A percentile compares a stretch with the other conserved stretches of the same genome.
These are phyloP conservation scores for Fusarium aywerte DNA, from an alignment of 2,329 filamentous ascomycete genomes.

Conservation along the genomic window DNA sequence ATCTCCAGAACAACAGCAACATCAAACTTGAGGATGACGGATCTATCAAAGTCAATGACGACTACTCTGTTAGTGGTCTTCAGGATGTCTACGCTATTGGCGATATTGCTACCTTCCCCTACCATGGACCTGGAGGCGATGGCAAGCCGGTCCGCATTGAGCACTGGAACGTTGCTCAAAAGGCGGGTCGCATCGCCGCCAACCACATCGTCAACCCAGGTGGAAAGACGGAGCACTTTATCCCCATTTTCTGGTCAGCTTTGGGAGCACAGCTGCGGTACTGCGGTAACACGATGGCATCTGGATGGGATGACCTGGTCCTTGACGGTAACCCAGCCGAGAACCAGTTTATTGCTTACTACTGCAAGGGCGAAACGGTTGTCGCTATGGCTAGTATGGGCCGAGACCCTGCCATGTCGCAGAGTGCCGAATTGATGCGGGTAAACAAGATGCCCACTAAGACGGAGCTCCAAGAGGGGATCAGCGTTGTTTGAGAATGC, in stretches of 20 bases:
- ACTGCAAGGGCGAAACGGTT: slow-evolving; percentile 84
- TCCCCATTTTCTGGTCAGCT: slow-evolving; percentile 97
- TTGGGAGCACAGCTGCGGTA: slow-evolving; percentile 90
- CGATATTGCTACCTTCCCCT: slow-evolving; percentile 95
- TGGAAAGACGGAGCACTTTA: slow-evolving; percentile 75
- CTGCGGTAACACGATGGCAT: slow-evolving; percentile 79
- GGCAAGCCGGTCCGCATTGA: slow-evolving; percentile 84
- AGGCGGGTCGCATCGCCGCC: slow-evolving; percentile 84
- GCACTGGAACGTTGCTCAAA: slow-evolving; percentile 99
- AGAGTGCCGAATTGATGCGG: slow-evolving; percentile 87
- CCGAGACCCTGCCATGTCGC: slow-evolving; percentile 85
- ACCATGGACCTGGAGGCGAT: slow-evolving; percentile 86
- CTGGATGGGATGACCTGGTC: slow-evolving; percentile 87
- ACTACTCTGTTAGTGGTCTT: slow-evolving; percentile 79
- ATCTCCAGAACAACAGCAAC: slow-evolving; percentile 76
- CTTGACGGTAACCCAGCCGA: slow-evolving; percentile 80
- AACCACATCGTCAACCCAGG: slow-evolving; percentile 76
- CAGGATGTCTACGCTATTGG: slow-evolving; percentile 91
- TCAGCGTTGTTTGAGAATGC: slow-evolving; percentile 57
- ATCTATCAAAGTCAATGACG: slow-evolving; percentile 83
- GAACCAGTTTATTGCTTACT: slow-evolving; percentile 88
- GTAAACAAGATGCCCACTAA: slow-evolving; percentile 84
- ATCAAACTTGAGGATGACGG: slow-evolving; percentile 83
- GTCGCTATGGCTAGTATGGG: slow-evolving; percentile 93
- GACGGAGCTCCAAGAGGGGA: slow-evolving; percentile 74